Evolutionary conservation across 768 basidiomycete species (phyloP).

Genomic region (Mrakia frigida): DNA sequence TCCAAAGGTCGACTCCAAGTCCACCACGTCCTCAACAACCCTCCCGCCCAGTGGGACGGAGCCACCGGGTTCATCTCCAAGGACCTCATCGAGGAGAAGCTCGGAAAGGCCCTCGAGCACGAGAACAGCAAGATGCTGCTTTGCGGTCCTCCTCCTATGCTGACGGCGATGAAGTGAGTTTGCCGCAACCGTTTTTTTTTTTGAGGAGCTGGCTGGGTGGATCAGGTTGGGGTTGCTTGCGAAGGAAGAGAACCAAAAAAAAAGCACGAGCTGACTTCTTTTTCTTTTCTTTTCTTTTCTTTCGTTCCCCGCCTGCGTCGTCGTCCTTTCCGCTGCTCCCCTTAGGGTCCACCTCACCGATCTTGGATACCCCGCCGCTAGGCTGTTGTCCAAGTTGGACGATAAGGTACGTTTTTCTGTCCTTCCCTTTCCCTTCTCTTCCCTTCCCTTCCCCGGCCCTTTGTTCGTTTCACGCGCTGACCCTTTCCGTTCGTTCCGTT

Average conservation of each 20-base stretch:
- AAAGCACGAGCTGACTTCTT: neutral
- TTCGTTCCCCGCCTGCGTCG: no score
- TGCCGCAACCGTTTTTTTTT: neutral
- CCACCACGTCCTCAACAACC: conserved; percentile 80
- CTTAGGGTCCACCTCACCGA: conserved; percentile 78
- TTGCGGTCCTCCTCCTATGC: conserved; percentile 72
- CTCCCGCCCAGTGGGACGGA: conserved; percentile 76
- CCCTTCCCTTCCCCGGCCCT: neutral
- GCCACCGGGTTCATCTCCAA: conserved; percentile 90
- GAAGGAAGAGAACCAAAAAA: no score
- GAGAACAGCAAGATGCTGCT: conserved; percentile 76
- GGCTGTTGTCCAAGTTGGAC: conserved; percentile 84
- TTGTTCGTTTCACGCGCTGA: neutral
- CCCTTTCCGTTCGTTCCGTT: neutral
- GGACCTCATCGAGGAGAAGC: conserved; percentile 76
- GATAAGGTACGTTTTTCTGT: conserved; percentile 47
- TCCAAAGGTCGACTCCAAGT: conserved; percentile 28
- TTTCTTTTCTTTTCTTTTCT: neutral
- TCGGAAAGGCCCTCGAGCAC: conserved; percentile 54
- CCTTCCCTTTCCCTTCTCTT: neutral
- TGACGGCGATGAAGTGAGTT: conserved; percentile 68
- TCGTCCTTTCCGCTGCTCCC: no score
- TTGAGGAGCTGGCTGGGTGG: no score
- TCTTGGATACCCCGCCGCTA: conserved; percentile 79
- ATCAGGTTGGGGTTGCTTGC: no score